Percentiles rank a stretch among this genome's conserved stretches.
phyloP scores from a whole-genome alignment of 1,284 basidiomycete species.

The Trametes sp. region DNA sequence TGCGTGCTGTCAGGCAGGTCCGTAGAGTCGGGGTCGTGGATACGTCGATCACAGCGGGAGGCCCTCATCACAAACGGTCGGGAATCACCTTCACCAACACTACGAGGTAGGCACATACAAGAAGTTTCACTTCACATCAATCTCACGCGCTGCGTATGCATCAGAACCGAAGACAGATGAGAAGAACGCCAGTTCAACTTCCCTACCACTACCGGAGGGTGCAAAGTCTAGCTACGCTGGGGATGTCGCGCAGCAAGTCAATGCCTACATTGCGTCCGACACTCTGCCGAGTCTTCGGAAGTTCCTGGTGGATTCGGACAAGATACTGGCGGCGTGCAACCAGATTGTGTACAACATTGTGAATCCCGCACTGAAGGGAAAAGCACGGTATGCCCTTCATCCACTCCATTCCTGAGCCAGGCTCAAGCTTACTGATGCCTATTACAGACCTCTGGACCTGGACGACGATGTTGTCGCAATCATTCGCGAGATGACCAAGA shows the following conservation, averaged over 20 bases:
- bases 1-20: constrained; percentile 81
- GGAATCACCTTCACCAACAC: constrained; percentile 70
- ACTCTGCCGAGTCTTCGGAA: constrained; percentile 82
- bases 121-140: background rate
- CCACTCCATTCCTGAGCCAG: background rate
- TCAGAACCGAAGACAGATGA: constrained; percentile 61
- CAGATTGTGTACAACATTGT: constrained; percentile 91
- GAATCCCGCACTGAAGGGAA: constrained; percentile 80
- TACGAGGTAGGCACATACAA: constrained; percentile 47
- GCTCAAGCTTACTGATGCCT: background rate
- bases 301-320: constrained; percentile 89
- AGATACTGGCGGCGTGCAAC: constrained; percentile 77
- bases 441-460: constrained; percentile 71
- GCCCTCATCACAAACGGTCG: constrained; percentile 64
- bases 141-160: constrained; percentile 18
- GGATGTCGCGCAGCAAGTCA: constrained; percentile 68
- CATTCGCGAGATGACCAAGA: constrained; percentile 79
- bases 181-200: constrained; percentile 55
- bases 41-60: constrained; percentile 72
- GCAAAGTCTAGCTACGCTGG: constrained; percentile 49
- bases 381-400: constrained; percentile 58
- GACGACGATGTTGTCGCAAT: constrained; percentile 74
- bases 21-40: constrained; percentile 83
- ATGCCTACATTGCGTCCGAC: constrained; percentile 73
- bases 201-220: constrained; percentile 47